Evolutionary conservation across 805 yeast genomes (phyloP), one percentile per base, ranked within the genome.

Genomic region (Suhomyces emberorum): DNA sequence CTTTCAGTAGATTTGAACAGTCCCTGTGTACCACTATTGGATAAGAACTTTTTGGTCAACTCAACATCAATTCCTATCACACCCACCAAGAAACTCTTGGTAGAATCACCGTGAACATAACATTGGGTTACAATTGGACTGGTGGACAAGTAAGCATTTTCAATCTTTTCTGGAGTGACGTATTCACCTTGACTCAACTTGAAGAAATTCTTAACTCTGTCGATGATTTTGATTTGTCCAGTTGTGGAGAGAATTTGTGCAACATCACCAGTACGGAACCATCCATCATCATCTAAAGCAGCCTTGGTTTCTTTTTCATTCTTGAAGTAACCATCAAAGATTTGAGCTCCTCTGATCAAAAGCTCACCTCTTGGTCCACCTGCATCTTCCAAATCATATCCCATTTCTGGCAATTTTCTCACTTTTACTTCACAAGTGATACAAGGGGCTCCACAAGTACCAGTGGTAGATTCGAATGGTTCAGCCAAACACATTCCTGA

Each of bases 181-280:
- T 57, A 57, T 43, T 57, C 62, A 30, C 62, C 62, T 29, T 57
- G 62, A 10, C 57, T 43, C 48, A 57, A 55, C 47, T 57, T 57
- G 52, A 57, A 57, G 42, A 57, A 57, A 51, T 57, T 57, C 53
- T 57, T 57, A 32, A 57, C 61, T n/a, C 62, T 44, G 43, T 57
- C 62, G 28, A 56, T 47, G 27, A 57, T 57, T 31, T 39, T 44
- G 22, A 57, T 42, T 7, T 48, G 47, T 4, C 62, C 62, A 2
- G 42, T 43, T 11, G 29, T 25, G 32, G 14, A 8, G 20, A 18
- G 16, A 30, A 46, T 39, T 19, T 41, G 48, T 4, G 50, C 51
- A 22, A 47, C 42, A 34, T 55, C 60, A 2, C 60, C 60, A n/a
- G 60, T 55, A 19, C 41, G 35, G 44, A 55, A 56, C 61, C 61